Evolutionary conservation across 2,329 filamentous ascomycete species (phyloP), one percentile per base, ranked within the genome.

Genomic region (Claviceps humidiphila): DNA sequence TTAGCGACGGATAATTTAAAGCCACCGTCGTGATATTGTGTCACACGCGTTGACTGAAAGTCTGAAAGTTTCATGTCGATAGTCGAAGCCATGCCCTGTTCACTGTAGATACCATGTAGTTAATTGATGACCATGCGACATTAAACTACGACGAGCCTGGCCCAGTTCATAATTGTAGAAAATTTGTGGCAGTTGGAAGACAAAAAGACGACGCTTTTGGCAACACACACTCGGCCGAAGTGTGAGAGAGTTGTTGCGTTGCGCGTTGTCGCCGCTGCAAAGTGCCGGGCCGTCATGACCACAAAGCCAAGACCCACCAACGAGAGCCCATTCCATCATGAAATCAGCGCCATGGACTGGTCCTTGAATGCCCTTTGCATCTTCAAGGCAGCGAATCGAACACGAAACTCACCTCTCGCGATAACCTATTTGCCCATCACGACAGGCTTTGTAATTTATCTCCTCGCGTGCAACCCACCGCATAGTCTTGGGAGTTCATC

Each of bases 1-100:
- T 50, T 16, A 94, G 88, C 87, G 41, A 94, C 89, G 61, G 87
- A 90, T 58, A 89, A 85, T 59, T 70, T 94, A 43, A 87, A 89
- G 64, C 86, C 91, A 24, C 86, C 88, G 3, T 77, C 81, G 54
- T 88, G 64, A 76, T 16, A n/a, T 34, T 11, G n/a, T 40, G n/a
- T 34, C 2, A 38, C 5, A 9, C 37, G 16, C 3, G 8, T 20
- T 38, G 4, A 20, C n/a, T n/a, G n/a, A n/a, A n/a, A n/a, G n/a
- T n/a, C 7, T 16, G 34, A 48, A 20, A 20, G 47, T 2, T 4
- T n/a, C 9, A 24, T 40, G 37, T 20, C 13, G n/a, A 16, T 48
- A 5, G 20, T 37, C 20, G 34, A 20, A 26, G 37, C 38, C 20
- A 43, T 43, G 47, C 47, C 14, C 16, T 49, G 42, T 37, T 43